Conservation (phyloP, 1,139 yeast genomes). For the Yamadazyma triangularis region DNA sequence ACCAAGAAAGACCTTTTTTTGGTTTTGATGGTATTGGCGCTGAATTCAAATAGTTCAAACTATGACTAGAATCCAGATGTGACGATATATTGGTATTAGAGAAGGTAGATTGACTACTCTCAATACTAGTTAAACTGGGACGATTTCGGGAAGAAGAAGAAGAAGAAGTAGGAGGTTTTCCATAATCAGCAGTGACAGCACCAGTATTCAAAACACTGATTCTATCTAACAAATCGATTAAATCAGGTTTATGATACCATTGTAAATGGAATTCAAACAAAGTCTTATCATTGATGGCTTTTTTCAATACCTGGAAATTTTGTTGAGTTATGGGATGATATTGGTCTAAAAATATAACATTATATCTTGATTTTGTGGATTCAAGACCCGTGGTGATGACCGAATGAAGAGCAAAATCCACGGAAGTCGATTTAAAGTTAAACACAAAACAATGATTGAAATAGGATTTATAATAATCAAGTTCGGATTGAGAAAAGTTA, state of each 20-base stretch:
- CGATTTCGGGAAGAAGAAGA: not conserved
- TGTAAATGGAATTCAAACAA: constrained; percentile 22
- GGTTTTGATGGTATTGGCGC: too few species aligned
- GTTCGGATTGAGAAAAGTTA: constrained; percentile 11
- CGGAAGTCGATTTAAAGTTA: constrained; percentile 14
- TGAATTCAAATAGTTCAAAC: not conserved
- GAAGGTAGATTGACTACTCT: not conserved
- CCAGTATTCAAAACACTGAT: not conserved
- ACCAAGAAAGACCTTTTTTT: too few species aligned
- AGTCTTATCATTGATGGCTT: constrained; percentile 19
- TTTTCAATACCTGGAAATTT: not conserved
- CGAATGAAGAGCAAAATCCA: constrained; percentile 19
- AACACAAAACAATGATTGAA: constrained; percentile 22
- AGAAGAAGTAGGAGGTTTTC: too few species aligned
- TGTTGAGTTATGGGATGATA: constrained; percentile 6
- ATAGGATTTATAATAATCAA: constrained; percentile 11
- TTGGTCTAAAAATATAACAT: constrained; percentile 17
- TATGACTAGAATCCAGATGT: not conserved
- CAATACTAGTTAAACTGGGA: not conserved
- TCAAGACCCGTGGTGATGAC: constrained; percentile 27
- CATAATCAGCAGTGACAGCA: not conserved
- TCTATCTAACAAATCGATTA: constrained; percentile 20
- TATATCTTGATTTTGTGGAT: constrained; percentile 22
- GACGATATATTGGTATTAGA: not conserved
- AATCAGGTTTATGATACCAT: constrained; percentile 25